These are phyloP conservation scores for Anacardium occidentale DNA, from an alignment of 345 rosid species.

Conservation along the genomic window DNA sequence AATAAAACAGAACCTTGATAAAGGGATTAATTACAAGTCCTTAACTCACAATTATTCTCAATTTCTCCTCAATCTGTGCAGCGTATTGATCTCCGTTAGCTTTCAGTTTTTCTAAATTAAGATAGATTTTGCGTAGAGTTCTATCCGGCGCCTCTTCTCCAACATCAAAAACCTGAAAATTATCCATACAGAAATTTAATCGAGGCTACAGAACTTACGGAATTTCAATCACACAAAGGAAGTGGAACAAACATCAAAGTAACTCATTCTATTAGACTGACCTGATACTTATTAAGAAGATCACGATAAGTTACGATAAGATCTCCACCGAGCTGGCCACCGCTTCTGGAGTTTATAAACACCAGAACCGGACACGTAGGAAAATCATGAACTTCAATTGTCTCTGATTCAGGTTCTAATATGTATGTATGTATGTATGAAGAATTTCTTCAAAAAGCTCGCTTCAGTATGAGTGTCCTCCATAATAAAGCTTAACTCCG, in stretches of 20 bases:
- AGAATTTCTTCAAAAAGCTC: slow-evolving; percentile 39
- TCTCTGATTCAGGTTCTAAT: slow-evolving; percentile 42
- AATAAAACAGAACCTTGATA: neutral
- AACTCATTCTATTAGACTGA: slow-evolving; percentile 3
- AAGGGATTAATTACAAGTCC: neutral
- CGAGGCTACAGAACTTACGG: neutral
- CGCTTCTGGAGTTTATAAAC: slow-evolving; percentile 84
- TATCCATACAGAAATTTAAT: neutral
- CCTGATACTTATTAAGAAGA: slow-evolving; percentile 66
- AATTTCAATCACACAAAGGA: neutral
- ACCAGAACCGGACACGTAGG: slow-evolving; percentile 67
- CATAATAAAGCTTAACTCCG: slow-evolving; percentile 35
- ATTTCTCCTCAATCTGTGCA: slow-evolving; percentile 40
- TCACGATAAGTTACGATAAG: slow-evolving; percentile 62
- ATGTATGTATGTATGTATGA: slow-evolving; percentile 57
- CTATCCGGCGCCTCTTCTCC: slow-evolving; percentile 66
- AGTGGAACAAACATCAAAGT: too few relatives aligned
- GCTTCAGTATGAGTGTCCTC: slow-evolving; percentile 27
- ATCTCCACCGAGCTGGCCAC: slow-evolving; percentile 83
- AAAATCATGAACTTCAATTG: slow-evolving; percentile 11
- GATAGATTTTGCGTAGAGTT: slow-evolving; percentile 54
- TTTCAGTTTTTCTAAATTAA: slow-evolving; percentile 61
- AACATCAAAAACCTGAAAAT: slow-evolving; percentile 69
- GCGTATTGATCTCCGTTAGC: slow-evolving; percentile 44
- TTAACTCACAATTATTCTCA: slow-evolving; percentile 72